A percentile compares a stretch with the other conserved stretches of the same genome.
Evolutionary conservation across 1,284 basidiomycete species (phyloP).

Genomic region (Cutaneotrichosporon sp.): DNA sequence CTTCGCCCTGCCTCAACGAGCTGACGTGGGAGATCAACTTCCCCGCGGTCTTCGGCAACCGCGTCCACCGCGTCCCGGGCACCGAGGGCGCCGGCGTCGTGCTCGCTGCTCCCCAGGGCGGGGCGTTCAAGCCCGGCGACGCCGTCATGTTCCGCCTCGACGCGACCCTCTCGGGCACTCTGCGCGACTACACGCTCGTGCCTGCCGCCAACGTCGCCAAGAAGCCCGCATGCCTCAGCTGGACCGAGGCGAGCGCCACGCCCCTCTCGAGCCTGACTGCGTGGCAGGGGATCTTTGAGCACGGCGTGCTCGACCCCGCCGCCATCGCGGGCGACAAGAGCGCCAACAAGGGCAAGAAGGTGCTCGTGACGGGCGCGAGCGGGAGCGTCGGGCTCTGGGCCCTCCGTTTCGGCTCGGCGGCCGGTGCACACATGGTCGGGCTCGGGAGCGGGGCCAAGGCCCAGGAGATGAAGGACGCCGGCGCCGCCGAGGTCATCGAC

Average conservation of each 20-base stretch:
- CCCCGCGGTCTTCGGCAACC: conserved; percentile 1
- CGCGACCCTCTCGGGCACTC: conserved; percentile 14
- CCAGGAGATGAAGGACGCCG: neutral
- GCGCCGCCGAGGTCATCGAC: conserved; percentile 16
- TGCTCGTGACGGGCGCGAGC: conserved; percentile 17
- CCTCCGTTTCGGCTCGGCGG: conserved; percentile 7
- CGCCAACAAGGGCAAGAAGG: neutral
- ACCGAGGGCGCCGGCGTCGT: conserved; percentile 23
- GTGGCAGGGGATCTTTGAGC: conserved; percentile 21
- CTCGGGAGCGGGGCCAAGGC: neutral
- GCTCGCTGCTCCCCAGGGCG: neutral
- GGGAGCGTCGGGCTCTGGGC: conserved; percentile 21
- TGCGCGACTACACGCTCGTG: conserved; percentile 14
- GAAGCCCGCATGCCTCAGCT: conserved; percentile 17
- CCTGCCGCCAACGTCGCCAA: conserved; percentile 14
- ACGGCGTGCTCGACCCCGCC: conserved; percentile 12
- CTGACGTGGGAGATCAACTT: conserved; percentile 14
- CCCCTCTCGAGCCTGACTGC: conserved; percentile 20
- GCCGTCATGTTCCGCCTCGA: conserved; percentile 21
- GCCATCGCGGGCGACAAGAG: neutral
- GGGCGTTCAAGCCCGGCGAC: conserved; percentile 12
- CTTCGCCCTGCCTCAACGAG: conserved; percentile 19
- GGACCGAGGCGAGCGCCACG: conserved; percentile 19
- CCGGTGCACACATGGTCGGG: conserved; percentile 12
- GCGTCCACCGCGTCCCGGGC: conserved; percentile 17